These are phyloP conservation scores for Massariosphaeria phaeospora DNA, from an alignment of 495 filamentous ascomycete species.

Conservation along the genomic window DNA sequence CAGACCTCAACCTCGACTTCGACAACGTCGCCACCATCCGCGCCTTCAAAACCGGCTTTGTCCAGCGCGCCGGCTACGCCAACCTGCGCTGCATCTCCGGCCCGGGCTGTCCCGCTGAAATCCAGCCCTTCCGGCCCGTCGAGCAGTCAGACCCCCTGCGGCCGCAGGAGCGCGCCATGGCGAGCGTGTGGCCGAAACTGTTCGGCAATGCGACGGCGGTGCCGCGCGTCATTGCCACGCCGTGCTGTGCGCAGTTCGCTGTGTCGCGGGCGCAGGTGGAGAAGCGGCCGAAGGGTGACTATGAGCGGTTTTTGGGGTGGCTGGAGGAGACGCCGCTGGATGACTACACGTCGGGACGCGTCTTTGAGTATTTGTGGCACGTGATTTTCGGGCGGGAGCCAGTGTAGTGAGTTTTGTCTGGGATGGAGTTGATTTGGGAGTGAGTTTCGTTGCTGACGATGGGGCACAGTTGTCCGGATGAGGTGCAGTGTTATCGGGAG, in stretches of 20 bases:
- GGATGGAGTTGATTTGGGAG: too few relatives aligned
- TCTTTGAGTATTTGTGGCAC: slow-evolving; percentile 74
- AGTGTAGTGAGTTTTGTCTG: too few relatives aligned
- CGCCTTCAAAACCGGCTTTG: slow-evolving; percentile 17
- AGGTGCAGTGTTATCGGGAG: too few relatives aligned
- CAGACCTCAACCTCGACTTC: slow-evolving; percentile 34
- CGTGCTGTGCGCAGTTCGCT: slow-evolving; percentile 70
- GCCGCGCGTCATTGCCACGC: slow-evolving; percentile 44
- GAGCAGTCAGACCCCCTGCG: neutral
- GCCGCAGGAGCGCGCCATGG: slow-evolving; percentile 20
- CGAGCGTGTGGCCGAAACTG: slow-evolving; percentile 12
- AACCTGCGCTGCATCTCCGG: slow-evolving; percentile 49
- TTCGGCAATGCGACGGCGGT: slow-evolving; percentile 16
- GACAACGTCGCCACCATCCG: slow-evolving; percentile 22
- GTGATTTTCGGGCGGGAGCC: slow-evolving; percentile 48
- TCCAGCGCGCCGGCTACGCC: slow-evolving; percentile 46
- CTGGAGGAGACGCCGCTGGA: slow-evolving; percentile 54
- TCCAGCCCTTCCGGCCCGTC: slow-evolving; percentile 46
- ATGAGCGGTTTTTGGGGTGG: slow-evolving; percentile 56
- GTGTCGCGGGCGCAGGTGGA: slow-evolving; percentile 52
- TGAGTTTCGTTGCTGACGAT: too few relatives aligned
- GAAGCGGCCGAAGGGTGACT: slow-evolving; percentile 48
- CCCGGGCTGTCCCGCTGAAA: slow-evolving; percentile 48
- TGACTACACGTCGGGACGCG: slow-evolving; percentile 55
- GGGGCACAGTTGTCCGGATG: too few relatives aligned